phyloP scores from a whole-genome alignment of 1,284 basidiomycete species.

The Pholiota adiposa region DNA sequence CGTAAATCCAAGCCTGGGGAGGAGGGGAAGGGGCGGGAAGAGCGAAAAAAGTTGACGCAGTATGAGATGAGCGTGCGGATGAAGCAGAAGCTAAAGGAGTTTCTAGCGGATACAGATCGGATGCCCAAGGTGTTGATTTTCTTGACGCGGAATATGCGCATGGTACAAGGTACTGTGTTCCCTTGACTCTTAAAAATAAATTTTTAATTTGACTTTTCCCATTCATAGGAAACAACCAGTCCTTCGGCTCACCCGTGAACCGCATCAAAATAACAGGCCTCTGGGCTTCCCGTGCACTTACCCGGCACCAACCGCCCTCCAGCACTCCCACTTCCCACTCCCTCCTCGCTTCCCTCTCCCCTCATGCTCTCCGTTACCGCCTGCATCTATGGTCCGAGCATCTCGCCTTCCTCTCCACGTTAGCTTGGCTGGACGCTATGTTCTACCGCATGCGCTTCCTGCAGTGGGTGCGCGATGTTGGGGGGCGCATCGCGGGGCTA shows the following conservation, averaged over 20 bases:
- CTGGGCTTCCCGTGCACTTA: constrained; percentile 63
- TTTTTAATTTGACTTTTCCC: not conserved
- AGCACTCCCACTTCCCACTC: constrained; percentile 35
- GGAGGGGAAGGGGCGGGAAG: constrained; percentile 24
- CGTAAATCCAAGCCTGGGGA: constrained; percentile 28
- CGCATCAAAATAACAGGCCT: constrained; percentile 84
- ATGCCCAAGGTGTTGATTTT: constrained; percentile 84
- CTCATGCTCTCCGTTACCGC: constrained; percentile 44
- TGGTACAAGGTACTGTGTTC: constrained; percentile 65
- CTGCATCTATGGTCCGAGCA: constrained; percentile 55
- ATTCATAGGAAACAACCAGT: constrained; percentile 65
- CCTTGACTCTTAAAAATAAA: not conserved
- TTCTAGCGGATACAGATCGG: constrained; percentile 67
- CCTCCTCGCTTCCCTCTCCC: constrained; percentile 45
- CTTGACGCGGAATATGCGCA: constrained; percentile 82
- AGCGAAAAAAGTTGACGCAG: constrained; percentile 42
- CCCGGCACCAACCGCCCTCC: constrained; percentile 38
- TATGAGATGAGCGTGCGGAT: constrained; percentile 68
- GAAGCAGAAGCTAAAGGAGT: constrained; percentile 66
- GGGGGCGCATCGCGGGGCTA: constrained; percentile 11
- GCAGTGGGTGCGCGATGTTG: constrained; percentile 44
- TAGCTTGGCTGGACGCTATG: constrained; percentile 58
- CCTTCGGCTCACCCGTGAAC: constrained; percentile 83
- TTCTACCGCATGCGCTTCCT: constrained; percentile 59
- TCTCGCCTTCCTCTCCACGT: constrained; percentile 54